Percentiles rank a stretch among this genome's conserved stretches.
Conservation (phyloP, 441 rosid species). For the Breynia disticha region DNA sequence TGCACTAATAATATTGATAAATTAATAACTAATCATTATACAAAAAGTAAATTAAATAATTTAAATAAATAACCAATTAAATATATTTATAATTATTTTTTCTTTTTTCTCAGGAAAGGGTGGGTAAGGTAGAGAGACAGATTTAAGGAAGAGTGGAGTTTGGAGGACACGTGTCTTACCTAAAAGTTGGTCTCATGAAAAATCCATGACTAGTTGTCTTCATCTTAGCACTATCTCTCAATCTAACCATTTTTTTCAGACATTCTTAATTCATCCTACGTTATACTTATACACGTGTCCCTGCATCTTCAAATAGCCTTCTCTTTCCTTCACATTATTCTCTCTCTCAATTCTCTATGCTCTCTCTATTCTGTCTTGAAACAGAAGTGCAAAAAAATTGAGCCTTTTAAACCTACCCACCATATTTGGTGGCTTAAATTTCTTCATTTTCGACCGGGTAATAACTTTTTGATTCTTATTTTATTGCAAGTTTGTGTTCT, state of each 20-base stretch:
- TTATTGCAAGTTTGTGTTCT: constrained; percentile 2
- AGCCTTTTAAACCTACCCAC: not conserved
- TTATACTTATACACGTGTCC: constrained; percentile 36
- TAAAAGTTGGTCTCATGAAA: constrained; percentile 31
- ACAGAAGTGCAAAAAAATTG: not conserved
- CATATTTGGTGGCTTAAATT: constrained; percentile 9
- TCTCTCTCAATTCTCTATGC: too few species aligned
- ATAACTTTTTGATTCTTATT: constrained; percentile 27
- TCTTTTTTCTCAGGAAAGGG: too few species aligned
- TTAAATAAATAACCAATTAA: too few species aligned
- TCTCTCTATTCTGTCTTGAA: not conserved
- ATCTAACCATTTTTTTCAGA: constrained; percentile 2
- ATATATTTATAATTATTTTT: too few species aligned
- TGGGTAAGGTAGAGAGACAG: too few species aligned
- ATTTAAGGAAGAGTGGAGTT: constrained; percentile 20
- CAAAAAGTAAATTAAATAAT: too few species aligned
- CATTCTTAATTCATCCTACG: constrained; percentile 29
- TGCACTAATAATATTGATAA: too few species aligned
- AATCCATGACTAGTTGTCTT: constrained; percentile 23
- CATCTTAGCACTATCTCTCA: constrained; percentile 8
- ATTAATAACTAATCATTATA: too few species aligned
- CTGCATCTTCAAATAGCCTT: not conserved
- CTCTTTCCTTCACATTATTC: not conserved
- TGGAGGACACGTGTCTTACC: constrained; percentile 34
- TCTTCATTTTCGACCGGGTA: constrained; percentile 6